Conservation (phyloP, 2,329 filamentous ascomycete genomes). For the Rachicladosporium sp. region DNA sequence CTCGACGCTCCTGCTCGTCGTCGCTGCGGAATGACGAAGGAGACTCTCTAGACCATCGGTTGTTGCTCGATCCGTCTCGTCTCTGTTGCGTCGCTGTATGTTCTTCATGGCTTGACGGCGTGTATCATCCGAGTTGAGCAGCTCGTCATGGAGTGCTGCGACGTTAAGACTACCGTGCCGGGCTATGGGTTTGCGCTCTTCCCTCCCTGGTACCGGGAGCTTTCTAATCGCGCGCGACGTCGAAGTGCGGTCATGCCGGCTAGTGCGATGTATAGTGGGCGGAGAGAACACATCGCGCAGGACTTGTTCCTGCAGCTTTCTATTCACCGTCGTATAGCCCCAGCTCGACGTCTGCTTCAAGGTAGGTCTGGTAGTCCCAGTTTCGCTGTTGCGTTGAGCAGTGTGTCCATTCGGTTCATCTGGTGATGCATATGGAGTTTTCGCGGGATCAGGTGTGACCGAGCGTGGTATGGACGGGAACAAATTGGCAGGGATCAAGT, state of each 20-base stretch:
- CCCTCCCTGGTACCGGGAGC: constrained; percentile 18
- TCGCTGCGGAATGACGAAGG: constrained; percentile 9
- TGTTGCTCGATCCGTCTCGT: constrained; percentile 10
- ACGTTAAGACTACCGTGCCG: constrained; percentile 28
- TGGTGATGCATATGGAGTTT: not conserved
- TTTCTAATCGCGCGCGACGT: constrained; percentile 45
- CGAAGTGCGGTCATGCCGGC: constrained; percentile 56
- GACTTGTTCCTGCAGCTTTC: constrained; percentile 75
- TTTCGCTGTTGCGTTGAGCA: no score
- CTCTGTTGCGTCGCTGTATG: constrained; percentile 21
- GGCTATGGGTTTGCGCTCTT: constrained; percentile 15
- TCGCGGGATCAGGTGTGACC: constrained; percentile 18
- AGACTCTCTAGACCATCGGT: constrained; percentile 13
- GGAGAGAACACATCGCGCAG: constrained; percentile 85
- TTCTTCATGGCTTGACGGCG: constrained; percentile 32
- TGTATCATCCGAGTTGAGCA: constrained; percentile 20
- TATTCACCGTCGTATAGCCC: constrained; percentile 88
- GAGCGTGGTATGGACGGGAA: constrained; percentile 44
- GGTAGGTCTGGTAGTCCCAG: constrained; percentile 17
- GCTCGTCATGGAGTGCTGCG: constrained; percentile 12
- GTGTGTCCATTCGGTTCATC: no score
- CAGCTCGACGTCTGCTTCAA: constrained; percentile 49
- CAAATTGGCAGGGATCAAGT: constrained; percentile 78
- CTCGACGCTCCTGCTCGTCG: constrained; percentile 21
- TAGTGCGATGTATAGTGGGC: constrained; percentile 68